A percentile compares a stretch with the other conserved stretches of the same genome.
phyloP scores from a whole-genome alignment of 306 rosid genomes.

The Styphnolobium japonicum region DNA sequence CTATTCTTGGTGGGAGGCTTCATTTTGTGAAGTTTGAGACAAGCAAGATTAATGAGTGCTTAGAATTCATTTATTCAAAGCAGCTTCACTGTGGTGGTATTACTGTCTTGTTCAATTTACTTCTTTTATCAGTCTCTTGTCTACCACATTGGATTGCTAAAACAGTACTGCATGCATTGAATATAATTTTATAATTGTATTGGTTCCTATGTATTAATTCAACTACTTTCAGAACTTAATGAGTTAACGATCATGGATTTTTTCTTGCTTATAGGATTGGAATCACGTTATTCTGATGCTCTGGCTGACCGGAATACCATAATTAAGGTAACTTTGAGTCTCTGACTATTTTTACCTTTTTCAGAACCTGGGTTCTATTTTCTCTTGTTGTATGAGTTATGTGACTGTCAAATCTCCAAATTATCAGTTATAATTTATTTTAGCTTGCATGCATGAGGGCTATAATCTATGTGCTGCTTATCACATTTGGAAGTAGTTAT shows the following conservation, averaged over 20 bases:
- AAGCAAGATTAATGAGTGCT: conserved; percentile 72
- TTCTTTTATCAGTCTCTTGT: not conserved
- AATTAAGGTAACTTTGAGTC: conserved; percentile 58
- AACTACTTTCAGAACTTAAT: not conserved
- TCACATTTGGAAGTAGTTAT: not conserved
- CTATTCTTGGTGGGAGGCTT: conserved; percentile 88
- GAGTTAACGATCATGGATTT: not conserved
- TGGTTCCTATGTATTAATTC: not conserved
- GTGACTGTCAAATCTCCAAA: not conserved
- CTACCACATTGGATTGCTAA: not conserved
- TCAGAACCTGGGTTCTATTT: conserved; percentile 1
- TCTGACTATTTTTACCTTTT: not conserved
- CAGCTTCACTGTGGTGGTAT: conserved; percentile 79
- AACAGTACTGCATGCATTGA: not conserved
- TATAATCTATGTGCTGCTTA: not conserved
- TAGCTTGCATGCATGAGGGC: not conserved
- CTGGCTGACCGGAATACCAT: conserved; percentile 46
- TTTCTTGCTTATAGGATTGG: conserved; percentile 39
- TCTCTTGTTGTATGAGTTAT: not conserved
- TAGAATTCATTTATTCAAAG: conserved; percentile 76
- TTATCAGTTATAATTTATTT: not conserved
- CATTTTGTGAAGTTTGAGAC: conserved; percentile 93
- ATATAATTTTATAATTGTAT: not conserved
- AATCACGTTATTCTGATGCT: conserved; percentile 47
- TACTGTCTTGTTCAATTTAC: not conserved